A percentile compares a stretch with the other conserved stretches of the same genome.
Evolutionary conservation across 1,139 yeast species (phyloP).

Genomic region (Candida buenavistaensis): DNA sequence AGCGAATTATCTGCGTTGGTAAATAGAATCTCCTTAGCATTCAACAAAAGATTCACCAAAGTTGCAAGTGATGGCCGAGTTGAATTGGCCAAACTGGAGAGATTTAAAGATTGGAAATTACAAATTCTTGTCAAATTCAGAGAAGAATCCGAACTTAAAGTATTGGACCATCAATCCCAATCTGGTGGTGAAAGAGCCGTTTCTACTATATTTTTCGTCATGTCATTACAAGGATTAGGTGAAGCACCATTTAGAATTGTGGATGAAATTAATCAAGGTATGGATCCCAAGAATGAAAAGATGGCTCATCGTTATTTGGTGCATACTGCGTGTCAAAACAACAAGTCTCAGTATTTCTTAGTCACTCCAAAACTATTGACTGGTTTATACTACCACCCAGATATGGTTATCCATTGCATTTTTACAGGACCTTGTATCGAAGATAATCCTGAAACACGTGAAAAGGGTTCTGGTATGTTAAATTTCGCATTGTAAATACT

Average conservation of each 20-base stretch:
- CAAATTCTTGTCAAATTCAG: conserved; percentile 86
- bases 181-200: conserved; percentile 99
- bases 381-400: conserved; percentile 72
- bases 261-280: conserved; percentile 98
- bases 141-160: conserved; percentile 65
- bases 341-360: conserved; percentile 76
- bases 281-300: conserved; percentile 93
- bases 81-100: conserved; percentile 50
- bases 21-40: conserved; percentile 56
- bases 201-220: conserved; percentile 84
- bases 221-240: conserved; percentile 89
- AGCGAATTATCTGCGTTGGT: conserved; percentile 55
- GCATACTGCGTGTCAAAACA: conserved; percentile 69
- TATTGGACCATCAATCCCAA: conserved; percentile 81
- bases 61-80: conserved; percentile 90
- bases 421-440: conserved; percentile 58
- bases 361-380: conserved; percentile 91
- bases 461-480: conserved; percentile 26
- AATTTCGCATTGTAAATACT: conserved; percentile 26
- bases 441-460: conserved; percentile 10
- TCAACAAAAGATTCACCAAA: conserved; percentile 61
- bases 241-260: conserved; percentile 92
- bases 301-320: conserved; percentile 87
- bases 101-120: conserved; percentile 76
- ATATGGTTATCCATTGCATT: conserved; percentile 87